Conservation (phyloP, 2,329 filamentous ascomycete species). For the Pyrenochaeta sp. region DNA sequence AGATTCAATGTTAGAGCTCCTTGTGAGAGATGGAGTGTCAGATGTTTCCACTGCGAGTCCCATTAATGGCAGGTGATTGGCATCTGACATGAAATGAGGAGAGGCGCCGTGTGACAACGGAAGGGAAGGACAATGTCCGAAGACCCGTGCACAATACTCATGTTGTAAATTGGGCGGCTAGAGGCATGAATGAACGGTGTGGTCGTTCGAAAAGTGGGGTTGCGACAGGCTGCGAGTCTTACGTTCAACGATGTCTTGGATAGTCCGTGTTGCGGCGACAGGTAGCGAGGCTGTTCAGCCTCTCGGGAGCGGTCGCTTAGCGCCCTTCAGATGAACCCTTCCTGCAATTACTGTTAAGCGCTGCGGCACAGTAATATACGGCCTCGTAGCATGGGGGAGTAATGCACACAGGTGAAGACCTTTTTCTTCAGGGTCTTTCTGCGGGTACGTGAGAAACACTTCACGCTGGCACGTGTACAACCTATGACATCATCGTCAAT, state of each 20-base stretch:
- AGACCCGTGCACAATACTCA: neutral
- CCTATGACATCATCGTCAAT: no score
- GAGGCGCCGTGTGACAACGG: no score
- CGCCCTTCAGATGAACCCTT: neutral
- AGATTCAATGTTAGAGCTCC: neutral
- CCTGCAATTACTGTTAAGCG: conserved; percentile 3
- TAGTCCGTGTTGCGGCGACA: neutral
- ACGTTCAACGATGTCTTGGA: neutral
- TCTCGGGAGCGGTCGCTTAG: neutral
- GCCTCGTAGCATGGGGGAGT: no score
- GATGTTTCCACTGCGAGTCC: neutral
- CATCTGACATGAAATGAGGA: neutral
- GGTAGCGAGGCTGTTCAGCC: neutral
- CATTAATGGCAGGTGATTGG: neutral
- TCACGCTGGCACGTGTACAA: no score
- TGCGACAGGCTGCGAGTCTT: neutral
- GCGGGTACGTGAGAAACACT: no score
- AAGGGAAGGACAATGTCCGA: neutral
- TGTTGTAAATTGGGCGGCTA: neutral
- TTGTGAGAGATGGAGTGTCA: neutral
- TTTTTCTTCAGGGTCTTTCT: no score
- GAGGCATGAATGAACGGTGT: neutral
- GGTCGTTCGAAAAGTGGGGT: neutral
- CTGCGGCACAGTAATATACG: conserved; percentile 17
- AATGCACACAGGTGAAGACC: no score